Evolutionary conservation across 257 asterid genomes (phyloP).

Genomic region (Solanum lycopersicoides): DNA sequence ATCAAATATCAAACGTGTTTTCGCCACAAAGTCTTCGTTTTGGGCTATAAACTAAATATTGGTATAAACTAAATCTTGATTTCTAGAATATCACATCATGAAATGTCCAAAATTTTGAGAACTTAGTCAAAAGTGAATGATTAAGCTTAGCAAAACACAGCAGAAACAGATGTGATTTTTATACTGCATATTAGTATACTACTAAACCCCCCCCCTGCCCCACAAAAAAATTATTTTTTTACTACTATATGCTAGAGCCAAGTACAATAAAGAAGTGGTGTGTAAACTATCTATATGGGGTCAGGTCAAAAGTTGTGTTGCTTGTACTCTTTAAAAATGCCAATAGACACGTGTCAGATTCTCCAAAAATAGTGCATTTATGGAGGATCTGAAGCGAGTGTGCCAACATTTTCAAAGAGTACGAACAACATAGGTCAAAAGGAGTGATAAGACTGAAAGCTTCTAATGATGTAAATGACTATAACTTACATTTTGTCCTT

Average conservation of each 20-base stretch:
- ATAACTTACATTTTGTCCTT: slow-evolving; percentile 72
- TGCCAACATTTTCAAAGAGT: not conserved
- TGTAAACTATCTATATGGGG: not conserved
- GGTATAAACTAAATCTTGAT: not conserved
- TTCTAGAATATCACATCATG: not conserved
- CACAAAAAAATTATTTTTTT: not conserved
- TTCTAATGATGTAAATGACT: not conserved
- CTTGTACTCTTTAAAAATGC: not conserved
- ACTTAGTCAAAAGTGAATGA: not conserved
- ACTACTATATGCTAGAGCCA: not conserved
- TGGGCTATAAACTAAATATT: not conserved
- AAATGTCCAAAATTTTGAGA: not conserved
- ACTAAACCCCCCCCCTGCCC: not conserved
- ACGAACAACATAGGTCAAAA: not conserved
- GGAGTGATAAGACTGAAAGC: not conserved
- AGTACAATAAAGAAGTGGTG: not conserved
- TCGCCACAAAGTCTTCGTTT: not conserved
- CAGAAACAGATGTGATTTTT: not conserved
- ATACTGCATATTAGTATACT: not conserved
- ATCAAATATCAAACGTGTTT: not conserved
- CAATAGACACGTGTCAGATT: not conserved
- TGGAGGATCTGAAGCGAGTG: not conserved
- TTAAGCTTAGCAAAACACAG: not conserved
- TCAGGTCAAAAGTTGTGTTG: not conserved
- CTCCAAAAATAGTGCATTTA: not conserved